Percentiles rank a stretch among this genome's conserved stretches.
phyloP scores from a whole-genome alignment of 495 filamentous ascomycete species.

The Entonaema liquescens region DNA sequence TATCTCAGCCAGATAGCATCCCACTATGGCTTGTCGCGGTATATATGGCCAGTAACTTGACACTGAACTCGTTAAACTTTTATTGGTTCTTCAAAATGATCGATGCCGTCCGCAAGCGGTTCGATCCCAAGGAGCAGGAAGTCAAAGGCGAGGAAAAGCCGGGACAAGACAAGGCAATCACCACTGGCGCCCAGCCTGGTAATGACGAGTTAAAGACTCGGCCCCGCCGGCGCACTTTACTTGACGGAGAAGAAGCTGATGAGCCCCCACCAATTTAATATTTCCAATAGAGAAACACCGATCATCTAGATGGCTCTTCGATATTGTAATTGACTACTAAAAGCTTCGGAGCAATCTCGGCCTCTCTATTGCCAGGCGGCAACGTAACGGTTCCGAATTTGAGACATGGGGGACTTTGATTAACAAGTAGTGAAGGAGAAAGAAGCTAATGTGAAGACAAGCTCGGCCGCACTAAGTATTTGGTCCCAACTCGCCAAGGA shows the following conservation, averaged over 20 bases:
- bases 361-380: neutral
- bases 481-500: neutral
- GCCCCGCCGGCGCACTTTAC: conserved; percentile 40
- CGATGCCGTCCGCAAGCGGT: conserved; percentile 85
- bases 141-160: conserved; percentile 32
- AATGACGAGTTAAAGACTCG: conserved; percentile 31
- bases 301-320: neutral
- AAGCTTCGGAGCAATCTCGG: neutral
- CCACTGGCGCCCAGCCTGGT: conserved; percentile 22
- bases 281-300: neutral
- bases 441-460: neutral
- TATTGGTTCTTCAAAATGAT: conserved; percentile 99
- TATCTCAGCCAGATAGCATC: conserved; percentile 58
- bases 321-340: neutral
- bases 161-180: conserved; percentile 17
- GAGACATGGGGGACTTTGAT: neutral
- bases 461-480: neutral
- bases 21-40: conserved; percentile 81
- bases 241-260: conserved; percentile 45
- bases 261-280: conserved; percentile 44
- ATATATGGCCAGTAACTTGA: conserved; percentile 80
- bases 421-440: neutral
- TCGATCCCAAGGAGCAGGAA: conserved; percentile 65
- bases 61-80: conserved; percentile 88
- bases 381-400: neutral